Conservation (phyloP, 805 yeast species). For the Teunomyces aglyptinius region DNA sequence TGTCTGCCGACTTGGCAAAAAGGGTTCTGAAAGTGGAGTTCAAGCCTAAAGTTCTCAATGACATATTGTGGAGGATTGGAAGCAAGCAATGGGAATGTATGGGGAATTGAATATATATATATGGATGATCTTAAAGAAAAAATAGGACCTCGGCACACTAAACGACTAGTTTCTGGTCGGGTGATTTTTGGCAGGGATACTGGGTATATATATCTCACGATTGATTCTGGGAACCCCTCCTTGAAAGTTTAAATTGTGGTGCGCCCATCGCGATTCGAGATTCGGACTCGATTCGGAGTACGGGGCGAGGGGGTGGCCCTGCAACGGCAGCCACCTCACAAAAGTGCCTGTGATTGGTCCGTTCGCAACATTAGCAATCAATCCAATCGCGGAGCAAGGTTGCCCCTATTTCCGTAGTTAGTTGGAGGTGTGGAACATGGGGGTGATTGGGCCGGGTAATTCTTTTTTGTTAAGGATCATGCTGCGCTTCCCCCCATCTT, state of each 20-base stretch:
- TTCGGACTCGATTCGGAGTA: neutral
- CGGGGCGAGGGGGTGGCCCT: neutral
- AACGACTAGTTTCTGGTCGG: neutral
- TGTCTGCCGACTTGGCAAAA: slow-evolving; percentile 31
- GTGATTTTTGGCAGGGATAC: neutral
- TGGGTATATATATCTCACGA: slow-evolving; percentile 1
- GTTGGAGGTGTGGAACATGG: too few species aligned
- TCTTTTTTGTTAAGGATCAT: neutral
- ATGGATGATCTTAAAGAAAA: too few species aligned
- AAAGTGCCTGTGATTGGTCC: neutral
- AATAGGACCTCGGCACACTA: neutral
- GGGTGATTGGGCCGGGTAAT: neutral
- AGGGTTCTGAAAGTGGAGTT: slow-evolving; percentile 35
- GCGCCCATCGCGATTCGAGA: slow-evolving; percentile 1
- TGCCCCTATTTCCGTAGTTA: neutral
- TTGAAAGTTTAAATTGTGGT: slow-evolving; percentile 3
- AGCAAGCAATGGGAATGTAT: neutral
- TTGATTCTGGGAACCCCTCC: neutral
- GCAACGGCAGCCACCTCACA: too few species aligned
- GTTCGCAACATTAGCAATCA: neutral
- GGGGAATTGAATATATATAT: too few species aligned
- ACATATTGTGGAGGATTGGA: slow-evolving; percentile 21
- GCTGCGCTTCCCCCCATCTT: neutral
- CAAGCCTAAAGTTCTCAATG: slow-evolving; percentile 41
- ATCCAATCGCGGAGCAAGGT: neutral